Percentiles rank a stretch among this genome's conserved stretches.
These are phyloP conservation scores for Hypoxylon subgilvum DNA, from an alignment of 495 filamentous ascomycete species.

Conservation along the genomic window DNA sequence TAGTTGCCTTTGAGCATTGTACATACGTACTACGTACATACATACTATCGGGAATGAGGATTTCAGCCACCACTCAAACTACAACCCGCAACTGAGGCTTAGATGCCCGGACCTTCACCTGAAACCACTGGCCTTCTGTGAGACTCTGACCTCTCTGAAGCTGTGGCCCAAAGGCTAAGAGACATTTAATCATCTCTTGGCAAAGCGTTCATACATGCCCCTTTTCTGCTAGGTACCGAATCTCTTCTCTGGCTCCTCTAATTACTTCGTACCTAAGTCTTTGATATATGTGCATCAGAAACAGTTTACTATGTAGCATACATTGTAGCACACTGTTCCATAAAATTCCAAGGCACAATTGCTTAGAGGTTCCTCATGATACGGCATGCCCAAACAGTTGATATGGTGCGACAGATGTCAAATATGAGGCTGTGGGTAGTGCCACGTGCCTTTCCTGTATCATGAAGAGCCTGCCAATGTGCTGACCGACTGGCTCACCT, in stretches of 20 bases:
- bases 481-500: conserved; percentile 20
- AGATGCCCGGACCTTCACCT: conserved; percentile 24
- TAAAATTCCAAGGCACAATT: background rate
- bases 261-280: too few species aligned
- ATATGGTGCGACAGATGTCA: conserved; percentile 17
- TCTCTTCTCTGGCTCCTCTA: too few species aligned
- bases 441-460: conserved; percentile 19
- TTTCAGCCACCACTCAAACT: conserved; percentile 26
- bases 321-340: too few species aligned
- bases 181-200: conserved; percentile 10
- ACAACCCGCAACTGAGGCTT: conserved; percentile 30
- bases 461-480: conserved; percentile 6
- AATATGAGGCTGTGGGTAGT: conserved; percentile 2
- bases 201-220: background rate
- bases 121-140: conserved; percentile 26
- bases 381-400: conserved; percentile 1
- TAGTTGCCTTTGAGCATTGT: too few species aligned
- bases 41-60: conserved; percentile 6
- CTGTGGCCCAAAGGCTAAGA: too few species aligned
- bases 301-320: too few species aligned
- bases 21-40: too few species aligned
- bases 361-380: background rate
- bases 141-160: too few species aligned
- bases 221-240: conserved; percentile 2
- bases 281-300: background rate